phyloP scores from a whole-genome alignment of 441 rosid species.

The Kokia cookei region DNA sequence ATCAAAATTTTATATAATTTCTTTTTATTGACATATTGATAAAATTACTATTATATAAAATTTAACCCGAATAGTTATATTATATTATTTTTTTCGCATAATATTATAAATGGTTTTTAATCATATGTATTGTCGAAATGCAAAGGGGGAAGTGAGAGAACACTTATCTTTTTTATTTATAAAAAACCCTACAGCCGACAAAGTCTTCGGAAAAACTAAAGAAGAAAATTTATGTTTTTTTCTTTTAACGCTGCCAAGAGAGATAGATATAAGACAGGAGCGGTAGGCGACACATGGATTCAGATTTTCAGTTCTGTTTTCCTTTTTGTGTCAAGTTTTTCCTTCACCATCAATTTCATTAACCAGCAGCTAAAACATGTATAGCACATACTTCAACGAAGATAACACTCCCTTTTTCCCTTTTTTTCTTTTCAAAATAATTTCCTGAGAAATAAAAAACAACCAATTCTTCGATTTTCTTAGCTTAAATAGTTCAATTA shows the following conservation, averaged over 20 bases:
- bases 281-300: background rate
- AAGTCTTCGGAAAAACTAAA: conserved; percentile 1
- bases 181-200: background rate
- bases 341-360: background rate
- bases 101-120: too few species aligned
- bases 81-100: too few species aligned
- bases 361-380: background rate
- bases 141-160: too few species aligned
- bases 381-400: background rate
- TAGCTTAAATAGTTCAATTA: background rate
- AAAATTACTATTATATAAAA: too few species aligned
- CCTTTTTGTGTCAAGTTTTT: background rate
- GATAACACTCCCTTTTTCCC: background rate
- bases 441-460: background rate
- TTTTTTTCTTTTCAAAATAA: background rate
- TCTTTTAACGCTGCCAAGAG: background rate
- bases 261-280: background rate
- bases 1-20: too few species aligned
- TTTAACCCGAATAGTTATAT: too few species aligned
- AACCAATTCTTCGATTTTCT: background rate
- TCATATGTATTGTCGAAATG: too few species aligned
- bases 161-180: too few species aligned
- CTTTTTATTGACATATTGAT: too few species aligned
- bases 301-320: background rate
- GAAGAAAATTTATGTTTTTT: background rate